These are phyloP conservation scores for Pichia ethanolica DNA, from an alignment of 805 yeast species.

Conservation along the genomic window DNA sequence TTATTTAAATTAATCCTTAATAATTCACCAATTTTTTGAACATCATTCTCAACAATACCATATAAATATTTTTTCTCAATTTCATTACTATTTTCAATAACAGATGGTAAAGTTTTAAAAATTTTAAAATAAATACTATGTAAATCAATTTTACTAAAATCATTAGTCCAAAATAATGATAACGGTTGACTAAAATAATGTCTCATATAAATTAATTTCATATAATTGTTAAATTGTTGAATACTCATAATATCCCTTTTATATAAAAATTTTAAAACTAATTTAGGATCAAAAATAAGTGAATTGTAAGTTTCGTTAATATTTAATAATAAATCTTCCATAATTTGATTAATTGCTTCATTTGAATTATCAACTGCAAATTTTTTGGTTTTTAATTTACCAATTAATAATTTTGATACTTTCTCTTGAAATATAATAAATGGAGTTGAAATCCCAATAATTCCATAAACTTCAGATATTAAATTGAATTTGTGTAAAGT, in stretches of 20 bases:
- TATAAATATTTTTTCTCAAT: conserved; percentile 15
- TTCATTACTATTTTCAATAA: conserved; percentile 14
- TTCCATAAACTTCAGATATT: conserved; percentile 14
- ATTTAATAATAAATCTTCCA: conserved; percentile 27
- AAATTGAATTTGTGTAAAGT: conserved; percentile 18
- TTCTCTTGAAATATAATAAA: conserved; percentile 29
- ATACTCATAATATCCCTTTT: conserved; percentile 23
- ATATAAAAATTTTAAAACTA: conserved; percentile 23
- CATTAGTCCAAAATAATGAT: conserved; percentile 27
- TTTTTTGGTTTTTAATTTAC: conserved; percentile 17
- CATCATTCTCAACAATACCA: conserved; percentile 17
- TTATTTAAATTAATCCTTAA: conserved; percentile 20
- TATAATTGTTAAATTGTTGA: conserved; percentile 22
- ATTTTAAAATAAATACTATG: conserved; percentile 20
- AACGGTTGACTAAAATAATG: conserved; percentile 30
- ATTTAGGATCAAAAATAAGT: conserved; percentile 26
- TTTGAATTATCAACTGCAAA: conserved; percentile 28
- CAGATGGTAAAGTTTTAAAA: conserved; percentile 24
- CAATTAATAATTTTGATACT: conserved; percentile 20
- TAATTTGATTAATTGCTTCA: conserved; percentile 24
- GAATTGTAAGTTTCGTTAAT: conserved; percentile 26
- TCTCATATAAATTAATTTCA: conserved; percentile 28
- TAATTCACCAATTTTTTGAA: conserved; percentile 16
- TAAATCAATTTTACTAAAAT: conserved; percentile 19
- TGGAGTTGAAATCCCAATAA: conserved; percentile 30